These are phyloP conservation scores for Apophysomyces variabilis DNA, from an alignment of 371 early-diverging fungal species.

Conservation along the genomic window DNA sequence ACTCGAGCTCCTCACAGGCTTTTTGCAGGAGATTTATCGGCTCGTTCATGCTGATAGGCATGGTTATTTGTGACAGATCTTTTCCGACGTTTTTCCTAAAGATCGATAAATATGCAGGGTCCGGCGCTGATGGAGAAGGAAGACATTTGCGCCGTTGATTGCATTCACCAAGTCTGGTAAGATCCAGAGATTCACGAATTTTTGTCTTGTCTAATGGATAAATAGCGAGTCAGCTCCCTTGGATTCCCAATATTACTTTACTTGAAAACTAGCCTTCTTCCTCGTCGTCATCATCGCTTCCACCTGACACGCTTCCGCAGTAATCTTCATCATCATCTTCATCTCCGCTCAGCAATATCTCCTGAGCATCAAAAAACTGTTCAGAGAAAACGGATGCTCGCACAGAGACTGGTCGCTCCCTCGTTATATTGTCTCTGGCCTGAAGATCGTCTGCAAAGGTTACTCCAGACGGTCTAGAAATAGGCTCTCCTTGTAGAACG, in stretches of 20 bases:
- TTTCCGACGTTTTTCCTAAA: constrained; percentile 93
- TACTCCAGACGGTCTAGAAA: not conserved
- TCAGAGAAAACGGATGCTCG: constrained; percentile 36
- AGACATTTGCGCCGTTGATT: constrained; percentile 59
- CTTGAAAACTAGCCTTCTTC: constrained; percentile 24
- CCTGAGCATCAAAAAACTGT: constrained; percentile 70
- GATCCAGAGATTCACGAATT: constrained; percentile 9
- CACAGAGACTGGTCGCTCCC: constrained; percentile 8
- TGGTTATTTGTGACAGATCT: constrained; percentile 88
- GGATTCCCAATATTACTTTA: not conserved
- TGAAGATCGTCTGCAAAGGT: constrained; percentile 1
- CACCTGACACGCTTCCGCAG: constrained; percentile 1
- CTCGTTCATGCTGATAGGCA: constrained; percentile 94
- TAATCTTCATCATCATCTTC: constrained; percentile 42
- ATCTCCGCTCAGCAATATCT: constrained; percentile 38
- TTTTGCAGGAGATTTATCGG: constrained; percentile 89
- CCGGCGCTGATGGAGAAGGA: constrained; percentile 75
- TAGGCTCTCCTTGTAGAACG: not conserved
- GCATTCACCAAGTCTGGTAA: constrained; percentile 2
- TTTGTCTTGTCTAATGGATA: not conserved
- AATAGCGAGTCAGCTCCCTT: not conserved
- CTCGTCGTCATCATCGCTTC: constrained; percentile 20
- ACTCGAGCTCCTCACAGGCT: constrained; percentile 90
- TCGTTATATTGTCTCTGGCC: not conserved
- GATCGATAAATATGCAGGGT: constrained; percentile 78